Base-by-base conservation (phyloP, 75 land plant species). In the Cunninghamia lanceolata region DNA sequence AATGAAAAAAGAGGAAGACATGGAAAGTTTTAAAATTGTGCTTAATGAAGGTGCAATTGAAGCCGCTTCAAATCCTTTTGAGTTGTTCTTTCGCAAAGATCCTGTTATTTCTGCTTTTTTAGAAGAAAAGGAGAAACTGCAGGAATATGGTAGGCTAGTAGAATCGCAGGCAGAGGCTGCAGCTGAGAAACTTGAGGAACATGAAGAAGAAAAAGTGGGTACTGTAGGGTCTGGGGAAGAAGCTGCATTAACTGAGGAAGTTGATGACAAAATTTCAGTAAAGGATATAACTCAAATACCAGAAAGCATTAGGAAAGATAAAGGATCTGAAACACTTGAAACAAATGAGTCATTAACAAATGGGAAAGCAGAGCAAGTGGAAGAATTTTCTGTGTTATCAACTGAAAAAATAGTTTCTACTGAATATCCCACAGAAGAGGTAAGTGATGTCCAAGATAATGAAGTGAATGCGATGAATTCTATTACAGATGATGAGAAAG, bases 1-100 rank as follows among this genome's bases (percentile, higher is more conserved):
- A 54, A 97, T 94, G 95, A 94, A 95, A 85, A 85, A 86, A 53
- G 95, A 95, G 78, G 94, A 95, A 71, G 90, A 93, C 76, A 30
- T 77, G 59, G 91, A 83, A 9, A 86, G 88, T 53, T 59, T 92
- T 52, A 93, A 96, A 70, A 74, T 85, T 38, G 84, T 87, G 82
- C 86, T 96, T 53, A 90, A 86, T 76, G 81, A 87, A 63, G 82
- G 86, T n/a, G 94, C 87, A 19, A 86, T 86, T 13, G 91, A 86
- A 73, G 84, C 71, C 9, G 97, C 95, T 19, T 91, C 93, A 13
- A 98, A 95, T 75, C 95, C 99, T 16, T 98, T 98, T 89, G 89
- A 91, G 74, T 35, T 95, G 84, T 97, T 97, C 43, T 98, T 98
- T 78, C 96, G 95, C 14, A 85, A 87, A 74, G 91, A 93, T 87